Conservation (phyloP, 352 stramenopile species). For the Phytophthora pini region DNA sequence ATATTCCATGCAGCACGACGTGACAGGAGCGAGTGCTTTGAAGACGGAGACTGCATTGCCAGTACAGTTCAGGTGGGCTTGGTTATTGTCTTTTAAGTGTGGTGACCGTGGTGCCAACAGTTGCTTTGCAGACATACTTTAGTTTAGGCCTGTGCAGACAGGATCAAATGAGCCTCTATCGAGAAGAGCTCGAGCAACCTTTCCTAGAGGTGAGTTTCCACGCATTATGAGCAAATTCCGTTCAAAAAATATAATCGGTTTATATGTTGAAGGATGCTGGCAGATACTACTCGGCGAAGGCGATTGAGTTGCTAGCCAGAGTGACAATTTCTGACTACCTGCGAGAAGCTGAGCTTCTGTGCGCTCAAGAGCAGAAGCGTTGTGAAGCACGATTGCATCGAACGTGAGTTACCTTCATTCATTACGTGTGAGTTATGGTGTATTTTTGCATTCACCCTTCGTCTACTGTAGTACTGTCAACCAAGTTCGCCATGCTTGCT, state of each 20-base stretch:
- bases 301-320: constrained; percentile 64
- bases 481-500: constrained; percentile 82
- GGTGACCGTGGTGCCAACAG: constrained; percentile 1
- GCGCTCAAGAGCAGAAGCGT: constrained; percentile 79
- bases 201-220: constrained; percentile 61
- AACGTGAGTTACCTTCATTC: constrained; percentile 51
- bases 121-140: constrained; percentile 72
- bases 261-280: constrained; percentile 57
- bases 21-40: constrained; percentile 67
- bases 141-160: constrained; percentile 74
- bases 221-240: not conserved
- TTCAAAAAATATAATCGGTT: not conserved
- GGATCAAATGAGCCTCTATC: constrained; percentile 84
- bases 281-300: constrained; percentile 71
- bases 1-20: constrained; percentile 68
- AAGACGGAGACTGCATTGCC: constrained; percentile 70
- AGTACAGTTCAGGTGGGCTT: constrained; percentile 69
- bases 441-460: not conserved
- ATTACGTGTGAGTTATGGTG: not conserved
- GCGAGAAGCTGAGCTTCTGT: constrained; percentile 68
- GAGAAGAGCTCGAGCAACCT: constrained; percentile 74
- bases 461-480: constrained; percentile 62
- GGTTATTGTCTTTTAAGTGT: not conserved
- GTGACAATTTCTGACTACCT: constrained; percentile 83
- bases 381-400: constrained; percentile 82